Conservation (phyloP, 176 grass and related monocot species). For the Oryza brachyantha region DNA sequence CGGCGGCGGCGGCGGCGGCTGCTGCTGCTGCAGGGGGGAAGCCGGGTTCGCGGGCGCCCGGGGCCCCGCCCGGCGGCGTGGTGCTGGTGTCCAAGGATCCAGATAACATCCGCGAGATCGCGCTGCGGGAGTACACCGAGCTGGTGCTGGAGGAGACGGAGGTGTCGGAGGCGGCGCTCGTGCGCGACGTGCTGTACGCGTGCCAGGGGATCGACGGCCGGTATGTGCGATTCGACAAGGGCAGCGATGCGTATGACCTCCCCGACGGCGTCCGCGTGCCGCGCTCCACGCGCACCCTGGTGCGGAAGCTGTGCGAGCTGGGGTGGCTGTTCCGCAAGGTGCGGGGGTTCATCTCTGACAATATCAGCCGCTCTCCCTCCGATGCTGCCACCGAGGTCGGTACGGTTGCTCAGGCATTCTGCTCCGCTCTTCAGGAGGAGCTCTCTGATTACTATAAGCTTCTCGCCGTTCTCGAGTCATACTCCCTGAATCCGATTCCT, state of each 20-base stretch:
- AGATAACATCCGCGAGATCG: conserved; percentile 84
- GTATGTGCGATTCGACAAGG: conserved; percentile 66
- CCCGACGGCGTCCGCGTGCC: conserved; percentile 76
- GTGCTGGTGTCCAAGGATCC: conserved; percentile 82
- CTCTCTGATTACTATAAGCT: conserved; percentile 89
- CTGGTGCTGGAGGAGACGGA: conserved; percentile 91
- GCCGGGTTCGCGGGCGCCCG: conserved; percentile 26
- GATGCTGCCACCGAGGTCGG: conserved; percentile 55
- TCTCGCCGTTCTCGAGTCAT: conserved; percentile 67
- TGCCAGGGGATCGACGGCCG: conserved; percentile 96
- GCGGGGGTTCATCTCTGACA: conserved; percentile 68
- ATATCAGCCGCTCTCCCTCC: conserved; percentile 46
- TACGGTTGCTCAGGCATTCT: conserved; percentile 81
- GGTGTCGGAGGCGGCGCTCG: conserved; percentile 75
- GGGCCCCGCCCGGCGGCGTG: conserved; percentile 55
- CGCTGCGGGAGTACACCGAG: conserved; percentile 82
- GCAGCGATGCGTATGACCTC: conserved; percentile 63
- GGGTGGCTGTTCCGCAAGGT: conserved; percentile 90
- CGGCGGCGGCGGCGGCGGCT: conserved; percentile 3
- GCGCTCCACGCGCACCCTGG: conserved; percentile 76
- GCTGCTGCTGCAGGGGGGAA: background rate
- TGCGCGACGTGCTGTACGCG: conserved; percentile 85
- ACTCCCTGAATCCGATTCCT: conserved; percentile 73
- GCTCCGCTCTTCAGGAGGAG: conserved; percentile 84
- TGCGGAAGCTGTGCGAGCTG: conserved; percentile 82